Percentiles rank a stretch among this genome's conserved stretches.
Conservation (phyloP, 176 grass and related monocot genomes). For the Leersia perrieri region DNA sequence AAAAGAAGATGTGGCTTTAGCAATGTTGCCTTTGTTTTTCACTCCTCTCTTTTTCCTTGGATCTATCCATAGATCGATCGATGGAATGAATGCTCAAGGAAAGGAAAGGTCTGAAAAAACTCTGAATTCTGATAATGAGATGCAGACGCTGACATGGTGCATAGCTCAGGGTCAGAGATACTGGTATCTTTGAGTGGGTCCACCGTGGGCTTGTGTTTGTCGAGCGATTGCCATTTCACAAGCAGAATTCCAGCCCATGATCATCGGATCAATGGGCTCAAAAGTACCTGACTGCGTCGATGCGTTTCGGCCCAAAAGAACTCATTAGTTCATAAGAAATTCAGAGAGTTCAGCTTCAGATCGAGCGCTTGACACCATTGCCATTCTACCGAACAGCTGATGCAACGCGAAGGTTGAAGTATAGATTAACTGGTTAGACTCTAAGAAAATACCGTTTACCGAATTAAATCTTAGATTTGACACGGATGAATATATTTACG, state of each 20-base stretch:
- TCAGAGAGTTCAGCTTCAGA: background rate
- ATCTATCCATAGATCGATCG: background rate
- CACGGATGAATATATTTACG: too few relatives aligned
- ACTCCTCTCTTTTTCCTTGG: background rate
- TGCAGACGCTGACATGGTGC: background rate
- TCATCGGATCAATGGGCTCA: background rate
- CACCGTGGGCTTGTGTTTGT: background rate
- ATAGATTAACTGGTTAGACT: too few relatives aligned
- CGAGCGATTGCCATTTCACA: background rate
- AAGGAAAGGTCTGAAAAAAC: background rate
- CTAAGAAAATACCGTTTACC: too few relatives aligned
- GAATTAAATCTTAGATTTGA: too few relatives aligned
- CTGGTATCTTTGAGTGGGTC: background rate
- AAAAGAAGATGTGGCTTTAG: background rate
- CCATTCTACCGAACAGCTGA: background rate
- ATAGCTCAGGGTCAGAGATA: background rate
- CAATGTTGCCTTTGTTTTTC: background rate
- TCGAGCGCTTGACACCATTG: background rate
- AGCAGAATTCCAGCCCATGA: too few relatives aligned
- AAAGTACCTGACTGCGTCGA: background rate
- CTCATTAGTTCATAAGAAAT: too few relatives aligned
- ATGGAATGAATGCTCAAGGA: background rate
- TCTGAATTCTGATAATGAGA: constrained; percentile 10
- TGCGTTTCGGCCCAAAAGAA: background rate
- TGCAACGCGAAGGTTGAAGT: too few relatives aligned